These are phyloP conservation scores for Inosperma sp. DNA, from an alignment of 768 basidiomycete species.

Conservation along the genomic window DNA sequence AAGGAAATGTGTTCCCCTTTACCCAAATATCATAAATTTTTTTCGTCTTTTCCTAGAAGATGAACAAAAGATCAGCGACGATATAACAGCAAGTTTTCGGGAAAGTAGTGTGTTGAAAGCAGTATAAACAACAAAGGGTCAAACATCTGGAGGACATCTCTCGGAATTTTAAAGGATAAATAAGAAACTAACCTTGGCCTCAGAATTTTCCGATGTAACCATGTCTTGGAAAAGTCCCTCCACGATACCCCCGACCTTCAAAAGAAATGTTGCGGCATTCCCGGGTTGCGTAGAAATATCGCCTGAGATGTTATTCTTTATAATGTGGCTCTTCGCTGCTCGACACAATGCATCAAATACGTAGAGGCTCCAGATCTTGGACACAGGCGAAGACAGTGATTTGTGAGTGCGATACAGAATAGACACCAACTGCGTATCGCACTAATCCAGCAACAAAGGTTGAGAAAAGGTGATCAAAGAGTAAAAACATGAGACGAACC, in stretches of 20 bases:
- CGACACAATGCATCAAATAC: slow-evolving; percentile 90
- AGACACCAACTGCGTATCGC: slow-evolving; percentile 85
- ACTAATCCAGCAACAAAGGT: slow-evolving; percentile 37
- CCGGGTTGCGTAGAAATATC: slow-evolving; percentile 55
- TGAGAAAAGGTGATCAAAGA: background rate
- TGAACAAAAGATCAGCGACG: slow-evolving; percentile 42
- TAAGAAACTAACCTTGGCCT: slow-evolving; percentile 77
- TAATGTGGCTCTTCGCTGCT: slow-evolving; percentile 65
- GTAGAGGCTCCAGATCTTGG: slow-evolving; percentile 87
- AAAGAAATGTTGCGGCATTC: slow-evolving; percentile 77
- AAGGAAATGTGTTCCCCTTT: slow-evolving; percentile 85
- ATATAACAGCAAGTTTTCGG: too few species aligned
- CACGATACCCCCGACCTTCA: slow-evolving; percentile 86
- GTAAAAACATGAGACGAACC: slow-evolving; percentile 40
- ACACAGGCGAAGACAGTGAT: slow-evolving; percentile 50
- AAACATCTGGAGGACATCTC: background rate
- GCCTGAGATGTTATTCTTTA: slow-evolving; percentile 57
- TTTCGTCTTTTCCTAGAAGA: slow-evolving; percentile 87
- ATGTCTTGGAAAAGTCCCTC: slow-evolving; percentile 89
- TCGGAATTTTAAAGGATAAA: slow-evolving; percentile 21
- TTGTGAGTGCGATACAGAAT: slow-evolving; percentile 88
- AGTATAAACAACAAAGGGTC: background rate
- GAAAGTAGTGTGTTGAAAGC: background rate
- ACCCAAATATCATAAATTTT: slow-evolving; percentile 98
- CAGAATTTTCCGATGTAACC: slow-evolving; percentile 55